phyloP scores from a whole-genome alignment of 2,329 filamentous ascomycete species.

The Rachicladosporium sp. region DNA sequence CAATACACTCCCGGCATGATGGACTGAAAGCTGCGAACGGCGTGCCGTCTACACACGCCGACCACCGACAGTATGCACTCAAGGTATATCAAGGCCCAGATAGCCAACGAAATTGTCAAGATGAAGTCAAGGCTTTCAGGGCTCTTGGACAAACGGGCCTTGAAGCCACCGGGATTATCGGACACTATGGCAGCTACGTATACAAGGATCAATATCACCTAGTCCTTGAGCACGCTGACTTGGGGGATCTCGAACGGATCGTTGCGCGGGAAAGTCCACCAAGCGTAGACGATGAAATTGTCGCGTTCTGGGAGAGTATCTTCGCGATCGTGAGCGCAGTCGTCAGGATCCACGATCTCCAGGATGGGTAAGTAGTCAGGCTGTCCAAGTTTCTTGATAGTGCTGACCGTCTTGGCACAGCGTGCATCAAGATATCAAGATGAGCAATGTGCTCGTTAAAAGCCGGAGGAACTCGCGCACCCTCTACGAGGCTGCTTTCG shows the following conservation, averaged over 20 bases:
- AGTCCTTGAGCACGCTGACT: conserved; percentile 25
- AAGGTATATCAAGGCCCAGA: conserved; percentile 3
- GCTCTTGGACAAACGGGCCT: not conserved
- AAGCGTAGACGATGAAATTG: conserved; percentile 15
- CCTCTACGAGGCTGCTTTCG: conserved; percentile 13
- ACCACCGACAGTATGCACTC: conserved; percentile 3
- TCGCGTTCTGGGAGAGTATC: conserved; percentile 22
- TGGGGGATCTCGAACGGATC: conserved; percentile 22
- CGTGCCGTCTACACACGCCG: too few species aligned
- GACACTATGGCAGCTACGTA: conserved; percentile 15
- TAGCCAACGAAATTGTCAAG: not conserved
- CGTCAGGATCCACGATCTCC: conserved; percentile 9
- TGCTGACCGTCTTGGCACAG: conserved; percentile 3
- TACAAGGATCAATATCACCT: conserved; percentile 20
- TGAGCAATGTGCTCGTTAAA: conserved; percentile 16
- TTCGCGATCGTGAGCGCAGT: conserved; percentile 21
- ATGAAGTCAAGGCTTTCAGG: not conserved
- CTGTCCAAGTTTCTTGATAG: conserved; percentile 7
- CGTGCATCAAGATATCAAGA: conserved; percentile 23
- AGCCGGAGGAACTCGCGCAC: conserved; percentile 3
- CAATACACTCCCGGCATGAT: conserved; percentile 5
- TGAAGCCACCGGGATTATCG: conserved; percentile 10
- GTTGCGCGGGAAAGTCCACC: conserved; percentile 12
- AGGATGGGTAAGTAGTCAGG: conserved; percentile 4
- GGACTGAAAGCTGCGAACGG: not conserved